Evolutionary conservation across 352 stramenopile species (phyloP).

Genomic region (Peronospora farinosa): DNA sequence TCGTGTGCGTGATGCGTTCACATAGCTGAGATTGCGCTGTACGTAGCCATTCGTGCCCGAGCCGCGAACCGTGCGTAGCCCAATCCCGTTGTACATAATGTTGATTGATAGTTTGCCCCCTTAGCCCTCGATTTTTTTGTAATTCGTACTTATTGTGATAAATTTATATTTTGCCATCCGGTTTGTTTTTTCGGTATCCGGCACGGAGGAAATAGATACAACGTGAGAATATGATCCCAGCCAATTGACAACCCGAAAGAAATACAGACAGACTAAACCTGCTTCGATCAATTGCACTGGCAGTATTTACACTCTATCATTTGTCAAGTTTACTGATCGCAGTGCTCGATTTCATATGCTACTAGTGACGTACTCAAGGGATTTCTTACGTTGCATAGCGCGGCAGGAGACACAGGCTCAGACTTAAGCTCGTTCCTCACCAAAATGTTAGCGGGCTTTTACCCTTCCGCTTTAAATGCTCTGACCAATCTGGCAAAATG

Average conservation of each 20-base stretch:
- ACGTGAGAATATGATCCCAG: slow-evolving; percentile 41
- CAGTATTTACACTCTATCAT: not conserved
- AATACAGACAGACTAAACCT: slow-evolving; percentile 37
- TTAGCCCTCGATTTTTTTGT: not conserved
- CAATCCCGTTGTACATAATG: slow-evolving; percentile 88
- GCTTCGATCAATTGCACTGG: slow-evolving; percentile 16
- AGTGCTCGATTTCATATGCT: not conserved
- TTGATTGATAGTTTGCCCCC: not conserved
- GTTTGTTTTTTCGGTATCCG: no score
- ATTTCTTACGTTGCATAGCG: slow-evolving; percentile 63
- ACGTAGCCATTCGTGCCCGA: slow-evolving; percentile 88
- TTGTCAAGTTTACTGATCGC: not conserved
- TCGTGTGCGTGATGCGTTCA: slow-evolving; percentile 59
- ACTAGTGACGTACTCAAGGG: slow-evolving; percentile 54
- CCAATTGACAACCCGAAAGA: slow-evolving; percentile 33
- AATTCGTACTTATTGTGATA: slow-evolving; percentile 1
- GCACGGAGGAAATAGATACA: no score
- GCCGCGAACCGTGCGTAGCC: slow-evolving; percentile 73
- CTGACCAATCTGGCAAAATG: slow-evolving; percentile 68
- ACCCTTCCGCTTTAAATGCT: no score
- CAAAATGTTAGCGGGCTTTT: slow-evolving; percentile 62
- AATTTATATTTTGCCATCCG: no score
- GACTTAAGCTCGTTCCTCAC: slow-evolving; percentile 78
- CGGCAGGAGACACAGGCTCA: slow-evolving; percentile 83
- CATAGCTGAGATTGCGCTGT: slow-evolving; percentile 77